phyloP scores from a whole-genome alignment of 1,284 basidiomycete species.

The Ganoderma lucidum region DNA sequence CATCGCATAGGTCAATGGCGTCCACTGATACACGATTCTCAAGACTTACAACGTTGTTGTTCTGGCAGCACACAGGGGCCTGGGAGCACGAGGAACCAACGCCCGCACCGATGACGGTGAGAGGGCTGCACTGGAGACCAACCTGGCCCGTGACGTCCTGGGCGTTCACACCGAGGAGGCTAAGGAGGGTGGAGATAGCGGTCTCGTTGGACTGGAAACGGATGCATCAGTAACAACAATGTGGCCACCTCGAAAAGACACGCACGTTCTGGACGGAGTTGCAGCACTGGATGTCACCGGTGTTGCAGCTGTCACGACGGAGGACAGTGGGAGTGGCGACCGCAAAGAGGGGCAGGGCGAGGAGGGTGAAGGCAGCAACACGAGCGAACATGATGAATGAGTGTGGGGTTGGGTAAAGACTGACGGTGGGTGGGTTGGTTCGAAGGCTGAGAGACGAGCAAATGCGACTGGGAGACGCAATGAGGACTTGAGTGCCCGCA shows the following conservation, averaged over 20 bases:
- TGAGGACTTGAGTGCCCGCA: conserved; percentile 12
- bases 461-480: conserved; percentile 29
- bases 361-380: conserved; percentile 30
- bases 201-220: conserved; percentile 26
- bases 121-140: conserved; percentile 36
- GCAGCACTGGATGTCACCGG: conserved; percentile 43
- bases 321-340: conserved; percentile 33
- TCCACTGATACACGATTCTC: too few species aligned
- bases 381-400: conserved; percentile 34
- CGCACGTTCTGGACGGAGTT: conserved; percentile 36
- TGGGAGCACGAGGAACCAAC: conserved; percentile 38
- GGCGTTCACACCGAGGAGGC: conserved; percentile 24
- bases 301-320: conserved; percentile 38
- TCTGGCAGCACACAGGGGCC: conserved; percentile 52
- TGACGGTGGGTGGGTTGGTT: conserved; percentile 23
- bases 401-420: conserved; percentile 28
- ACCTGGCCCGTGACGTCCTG: conserved; percentile 20
- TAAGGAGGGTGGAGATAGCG: conserved; percentile 29
- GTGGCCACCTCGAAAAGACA: neutral
- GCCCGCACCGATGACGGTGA: conserved; percentile 35
- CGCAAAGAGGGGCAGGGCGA: conserved; percentile 38
- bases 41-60: conserved; percentile 47
- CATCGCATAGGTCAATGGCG: neutral
- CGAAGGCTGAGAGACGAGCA: conserved; percentile 20
- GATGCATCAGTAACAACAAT: neutral